phyloP scores from a whole-genome alignment of 805 yeast species.

The Saturnispora saitoi region DNA sequence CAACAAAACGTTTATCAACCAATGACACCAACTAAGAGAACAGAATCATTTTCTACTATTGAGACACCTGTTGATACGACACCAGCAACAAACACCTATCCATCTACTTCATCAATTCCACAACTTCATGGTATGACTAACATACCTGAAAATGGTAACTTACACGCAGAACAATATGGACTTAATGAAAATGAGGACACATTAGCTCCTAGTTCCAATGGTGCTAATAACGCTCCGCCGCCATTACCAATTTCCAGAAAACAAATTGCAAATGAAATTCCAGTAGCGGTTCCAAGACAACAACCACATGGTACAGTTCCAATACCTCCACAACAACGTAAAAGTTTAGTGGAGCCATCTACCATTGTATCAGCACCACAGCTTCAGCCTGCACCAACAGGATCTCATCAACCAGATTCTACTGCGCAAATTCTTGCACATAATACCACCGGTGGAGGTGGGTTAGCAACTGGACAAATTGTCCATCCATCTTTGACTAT shows the following conservation, averaged over 20 bases:
- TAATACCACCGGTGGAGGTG: conserved; percentile 28
- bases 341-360: conserved; percentile 14
- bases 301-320: conserved; percentile 26
- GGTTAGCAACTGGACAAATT: conserved; percentile 28
- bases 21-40: conserved; percentile 26
- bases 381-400: conserved; percentile 16
- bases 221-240: conserved; percentile 17
- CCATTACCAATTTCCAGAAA: conserved; percentile 31
- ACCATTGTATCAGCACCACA: background rate
- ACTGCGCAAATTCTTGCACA: conserved; percentile 35
- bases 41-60: conserved; percentile 20
- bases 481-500: conserved; percentile 43
- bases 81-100: conserved; percentile 3
- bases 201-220: background rate
- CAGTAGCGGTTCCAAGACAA: conserved; percentile 9
- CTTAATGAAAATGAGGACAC: background rate
- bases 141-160: conserved; percentile 2
- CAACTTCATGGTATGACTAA: conserved; percentile 4
- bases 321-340: conserved; percentile 28
- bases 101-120: conserved; percentile 5
- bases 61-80: conserved; percentile 5
- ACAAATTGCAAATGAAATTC: conserved; percentile 15
- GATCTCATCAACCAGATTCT: conserved; percentile 30
- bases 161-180: background rate
- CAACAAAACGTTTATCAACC: conserved; percentile 12